Conservation (phyloP, 345 rosid species). For the Brassica cretica region DNA sequence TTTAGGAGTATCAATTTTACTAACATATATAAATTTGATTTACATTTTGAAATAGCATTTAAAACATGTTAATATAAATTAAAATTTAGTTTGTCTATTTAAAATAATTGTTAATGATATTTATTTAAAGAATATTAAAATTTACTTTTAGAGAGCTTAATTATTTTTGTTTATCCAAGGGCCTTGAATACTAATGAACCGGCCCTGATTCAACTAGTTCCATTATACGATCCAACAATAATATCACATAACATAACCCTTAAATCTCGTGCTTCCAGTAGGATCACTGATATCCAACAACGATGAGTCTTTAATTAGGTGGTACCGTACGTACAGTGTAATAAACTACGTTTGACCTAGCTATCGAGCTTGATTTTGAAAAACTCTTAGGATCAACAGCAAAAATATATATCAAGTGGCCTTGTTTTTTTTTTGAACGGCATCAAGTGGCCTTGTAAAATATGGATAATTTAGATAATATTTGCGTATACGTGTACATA, state of each 20-base stretch:
- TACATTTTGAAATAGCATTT: too few relatives aligned
- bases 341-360: conserved; percentile 16
- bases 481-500: conserved; percentile 9
- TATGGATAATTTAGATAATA: conserved; percentile 1
- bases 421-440: too few relatives aligned
- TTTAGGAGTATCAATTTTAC: too few relatives aligned
- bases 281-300: background rate
- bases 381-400: background rate
- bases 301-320: background rate
- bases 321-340: background rate
- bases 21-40: too few relatives aligned
- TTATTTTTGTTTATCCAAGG: too few relatives aligned
- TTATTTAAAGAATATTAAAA: too few relatives aligned
- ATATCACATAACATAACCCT: background rate
- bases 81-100: too few relatives aligned
- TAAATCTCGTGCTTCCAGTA: background rate
- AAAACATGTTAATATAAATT: too few relatives aligned
- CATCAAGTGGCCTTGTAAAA: conserved; percentile 1
- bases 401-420: background rate
- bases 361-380: conserved; percentile 1
- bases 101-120: too few relatives aligned
- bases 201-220: too few relatives aligned
- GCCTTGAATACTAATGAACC: too few relatives aligned
- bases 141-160: too few relatives aligned
- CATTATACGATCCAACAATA: background rate